Conservation (phyloP, 1,139 yeast species). For the Suhomyces anneliseae region DNA sequence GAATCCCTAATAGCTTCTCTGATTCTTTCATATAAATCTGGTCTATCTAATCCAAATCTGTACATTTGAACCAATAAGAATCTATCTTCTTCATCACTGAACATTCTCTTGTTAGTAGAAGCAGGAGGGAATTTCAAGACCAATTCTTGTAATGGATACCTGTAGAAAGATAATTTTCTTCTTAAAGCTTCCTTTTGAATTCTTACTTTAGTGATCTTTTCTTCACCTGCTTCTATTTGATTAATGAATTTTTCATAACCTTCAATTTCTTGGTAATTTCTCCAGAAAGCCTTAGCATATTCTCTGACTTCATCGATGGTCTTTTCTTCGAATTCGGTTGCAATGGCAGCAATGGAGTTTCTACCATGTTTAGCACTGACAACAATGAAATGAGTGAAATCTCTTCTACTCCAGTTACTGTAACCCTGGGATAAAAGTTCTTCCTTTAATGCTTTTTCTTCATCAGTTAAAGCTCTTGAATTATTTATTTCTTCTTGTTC, state of each 20-base stretch:
- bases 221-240: slow-evolving; percentile 78
- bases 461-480: slow-evolving; percentile 66
- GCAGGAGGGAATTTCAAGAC: slow-evolving; percentile 62
- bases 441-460: slow-evolving; percentile 59
- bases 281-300: slow-evolving; percentile 71
- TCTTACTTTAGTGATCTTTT: slow-evolving; percentile 55
- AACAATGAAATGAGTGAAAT: slow-evolving; percentile 65
- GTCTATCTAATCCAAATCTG: slow-evolving; percentile 64
- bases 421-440: slow-evolving; percentile 59
- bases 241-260: slow-evolving; percentile 68
- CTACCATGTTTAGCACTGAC: slow-evolving; percentile 68
- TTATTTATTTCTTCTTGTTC: slow-evolving; percentile 64
- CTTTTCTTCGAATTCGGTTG: slow-evolving; percentile 65
- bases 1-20: slow-evolving; percentile 61
- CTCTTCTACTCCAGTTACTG: slow-evolving; percentile 69
- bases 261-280: slow-evolving; percentile 60
- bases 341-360: slow-evolving; percentile 58
- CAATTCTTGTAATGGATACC: slow-evolving; percentile 65
- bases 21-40: slow-evolving; percentile 63
- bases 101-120: slow-evolving; percentile 54
- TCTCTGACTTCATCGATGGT: slow-evolving; percentile 65
- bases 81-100: slow-evolving; percentile 74
- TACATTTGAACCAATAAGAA: slow-evolving; percentile 65
- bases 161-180: slow-evolving; percentile 59
- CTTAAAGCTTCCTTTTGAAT: slow-evolving; percentile 68